Evolutionary conservation across 768 basidiomycete genomes (phyloP).

Genomic region (Holtermanniella nyarrowii): DNA sequence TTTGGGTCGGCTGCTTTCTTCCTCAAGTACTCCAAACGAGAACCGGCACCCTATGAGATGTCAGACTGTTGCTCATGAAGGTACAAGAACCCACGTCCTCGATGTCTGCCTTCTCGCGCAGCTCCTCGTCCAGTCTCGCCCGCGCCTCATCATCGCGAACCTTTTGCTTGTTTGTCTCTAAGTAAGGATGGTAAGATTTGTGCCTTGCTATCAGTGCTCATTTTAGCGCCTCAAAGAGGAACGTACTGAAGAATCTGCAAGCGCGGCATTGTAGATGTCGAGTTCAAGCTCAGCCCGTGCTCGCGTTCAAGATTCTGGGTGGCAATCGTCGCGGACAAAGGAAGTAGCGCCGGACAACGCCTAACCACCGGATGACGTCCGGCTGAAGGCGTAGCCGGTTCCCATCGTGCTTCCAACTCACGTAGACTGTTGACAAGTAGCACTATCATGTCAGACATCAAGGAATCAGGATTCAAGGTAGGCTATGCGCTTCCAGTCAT

Average conservation of each 20-base stretch:
- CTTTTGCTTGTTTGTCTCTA: slow-evolving; percentile 41
- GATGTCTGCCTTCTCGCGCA: slow-evolving; percentile 30
- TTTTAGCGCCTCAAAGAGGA: not conserved
- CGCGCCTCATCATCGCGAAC: slow-evolving; percentile 41
- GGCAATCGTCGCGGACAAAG: not conserved
- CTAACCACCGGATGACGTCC: not conserved
- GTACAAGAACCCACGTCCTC: slow-evolving; percentile 20
- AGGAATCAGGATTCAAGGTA: slow-evolving; percentile 37
- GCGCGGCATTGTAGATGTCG: slow-evolving; percentile 38
- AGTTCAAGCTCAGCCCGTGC: too few species aligned
- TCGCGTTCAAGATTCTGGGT: too few species aligned
- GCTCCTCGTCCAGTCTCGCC: slow-evolving; percentile 31
- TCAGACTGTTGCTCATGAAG: not conserved
- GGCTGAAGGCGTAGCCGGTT: not conserved
- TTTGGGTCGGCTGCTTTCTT: slow-evolving; percentile 25
- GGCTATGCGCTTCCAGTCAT: too few species aligned
- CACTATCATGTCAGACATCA: slow-evolving; percentile 30
- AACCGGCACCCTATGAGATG: slow-evolving; percentile 22
- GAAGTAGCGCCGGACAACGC: not conserved
- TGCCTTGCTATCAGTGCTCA: slow-evolving; percentile 18
- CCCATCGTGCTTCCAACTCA: not conserved
- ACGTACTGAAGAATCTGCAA: slow-evolving; percentile 40
- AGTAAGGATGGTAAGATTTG: slow-evolving; percentile 42
- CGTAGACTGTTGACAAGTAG: not conserved
- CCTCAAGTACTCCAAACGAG: slow-evolving; percentile 32